Evolutionary conservation across 257 asterid species (phyloP), one percentile per base, ranked within the genome.

Genomic region (Thymus mandschuricus): DNA sequence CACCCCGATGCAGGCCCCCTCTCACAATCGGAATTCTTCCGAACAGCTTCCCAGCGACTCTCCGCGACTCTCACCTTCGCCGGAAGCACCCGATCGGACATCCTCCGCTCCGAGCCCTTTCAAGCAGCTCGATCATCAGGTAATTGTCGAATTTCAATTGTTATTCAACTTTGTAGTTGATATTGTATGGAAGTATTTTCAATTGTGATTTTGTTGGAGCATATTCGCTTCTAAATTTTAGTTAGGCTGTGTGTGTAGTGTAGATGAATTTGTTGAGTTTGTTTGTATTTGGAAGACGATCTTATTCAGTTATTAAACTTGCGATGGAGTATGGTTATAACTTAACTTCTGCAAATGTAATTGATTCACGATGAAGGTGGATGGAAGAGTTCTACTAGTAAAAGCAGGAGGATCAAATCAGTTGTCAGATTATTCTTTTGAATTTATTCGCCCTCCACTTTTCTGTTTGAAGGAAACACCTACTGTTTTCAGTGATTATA

Each of bases 101-200:
- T 58, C 72, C 41, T 63, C 83, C 28, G 59, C 76, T 58, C 79
- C 86, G n/a, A 79, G 85, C 62, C 76, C 86, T 69, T 49, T 90
- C 72, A 79, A 84, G 78, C 89, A 83, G 72, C 40, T 71, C 28
- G 96, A 89, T 31, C 61, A 69, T 73, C 93, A 79, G 92, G 97
- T 92, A 10, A 34, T 1, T 38, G 38, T 78, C 43, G 12, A 50
- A 34, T 63, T 74, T 41, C 57, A n/a, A 9, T 45, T 67, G 13
- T 10, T 54, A 12, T 46, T 58, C 69, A 12, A 31, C 50, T 65
- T 34, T 64, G 3, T 70, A 46, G 45, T 48, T 33, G 60, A 3
- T 59, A 62, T 65, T 65, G 21, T 21, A 21, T 21, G 21, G 21
- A 6, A 45, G 48, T 58, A 3, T 29, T 54, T 52, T 27, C 59